Percentiles rank a stretch among this genome's conserved stretches.
phyloP scores from a whole-genome alignment of 129 eudicot genomes.

The Flaveria robusta region DNA sequence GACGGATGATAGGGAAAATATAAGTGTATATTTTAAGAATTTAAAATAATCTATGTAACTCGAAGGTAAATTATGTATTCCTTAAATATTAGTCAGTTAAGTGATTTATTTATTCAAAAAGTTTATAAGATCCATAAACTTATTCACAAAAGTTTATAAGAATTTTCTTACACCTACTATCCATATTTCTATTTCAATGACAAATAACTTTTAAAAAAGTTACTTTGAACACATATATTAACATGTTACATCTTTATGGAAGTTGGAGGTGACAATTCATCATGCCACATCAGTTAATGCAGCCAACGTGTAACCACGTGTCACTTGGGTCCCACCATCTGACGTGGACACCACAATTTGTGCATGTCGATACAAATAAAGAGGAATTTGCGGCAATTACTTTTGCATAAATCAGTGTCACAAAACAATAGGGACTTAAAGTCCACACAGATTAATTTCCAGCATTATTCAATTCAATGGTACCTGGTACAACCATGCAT shows the following conservation, averaged over 20 bases:
- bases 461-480: background rate
- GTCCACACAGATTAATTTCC: constrained; percentile 8
- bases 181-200: no score
- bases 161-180: background rate
- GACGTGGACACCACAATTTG: constrained; percentile 9
- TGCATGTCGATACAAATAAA: constrained; percentile 23
- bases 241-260: background rate
- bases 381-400: constrained; percentile 22
- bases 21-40: no score
- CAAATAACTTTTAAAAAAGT: no score
- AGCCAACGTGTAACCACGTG: constrained; percentile 31
- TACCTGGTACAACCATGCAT: constrained; percentile 24
- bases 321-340: constrained; percentile 8
- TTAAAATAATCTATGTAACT: no score
- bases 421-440: constrained; percentile 21
- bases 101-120: no score
- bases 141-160: no score
- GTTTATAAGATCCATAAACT: no score
- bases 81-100: no score
- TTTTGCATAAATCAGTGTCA: constrained; percentile 12
- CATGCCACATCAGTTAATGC: constrained; percentile 50
- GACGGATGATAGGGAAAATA: no score
- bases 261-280: constrained; percentile 11
- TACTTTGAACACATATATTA: background rate
- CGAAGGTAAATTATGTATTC: no score